phyloP scores from a whole-genome alignment of 1,284 basidiomycete genomes.

The Lentinula novae-zelandiae region DNA sequence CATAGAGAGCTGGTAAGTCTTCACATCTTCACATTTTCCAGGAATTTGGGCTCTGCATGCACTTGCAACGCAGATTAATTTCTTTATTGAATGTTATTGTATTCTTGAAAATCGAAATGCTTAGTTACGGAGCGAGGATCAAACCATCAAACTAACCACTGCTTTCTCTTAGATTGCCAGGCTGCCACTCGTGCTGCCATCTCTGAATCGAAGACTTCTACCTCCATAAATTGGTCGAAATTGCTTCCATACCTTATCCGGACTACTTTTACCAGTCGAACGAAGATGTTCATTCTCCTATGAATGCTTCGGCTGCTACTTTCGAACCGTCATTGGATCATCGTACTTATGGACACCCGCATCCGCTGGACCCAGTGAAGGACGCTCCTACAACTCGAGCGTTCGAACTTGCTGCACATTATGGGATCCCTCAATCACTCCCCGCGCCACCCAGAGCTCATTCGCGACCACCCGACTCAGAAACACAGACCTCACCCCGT shows the following conservation, averaged over 20 bases:
- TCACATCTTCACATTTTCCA: too few relatives aligned
- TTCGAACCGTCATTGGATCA: constrained; percentile 28
- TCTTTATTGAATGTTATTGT: background rate
- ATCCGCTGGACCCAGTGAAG: constrained; percentile 36
- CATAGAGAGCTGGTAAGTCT: background rate
- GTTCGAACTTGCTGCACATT: constrained; percentile 49
- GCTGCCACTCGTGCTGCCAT: background rate
- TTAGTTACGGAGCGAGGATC: background rate
- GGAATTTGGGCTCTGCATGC: too few relatives aligned
- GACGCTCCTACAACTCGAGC: constrained; percentile 8
- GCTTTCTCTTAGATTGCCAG: background rate
- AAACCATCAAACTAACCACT: background rate
- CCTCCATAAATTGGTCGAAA: constrained; percentile 27
- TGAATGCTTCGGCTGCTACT: constrained; percentile 37
- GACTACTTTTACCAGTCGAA: constrained; percentile 23
- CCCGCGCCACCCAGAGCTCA: constrained; percentile 52
- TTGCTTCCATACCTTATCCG: constrained; percentile 31
- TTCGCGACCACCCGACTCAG: constrained; percentile 36
- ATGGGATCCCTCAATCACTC: constrained; percentile 69
- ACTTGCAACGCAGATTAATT: too few relatives aligned
- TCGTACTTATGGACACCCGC: constrained; percentile 32
- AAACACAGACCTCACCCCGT: background rate
- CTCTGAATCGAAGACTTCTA: background rate
- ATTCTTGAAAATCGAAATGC: background rate
- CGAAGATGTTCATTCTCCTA: constrained; percentile 40